Conservation (phyloP, 805 yeast species). For the Metschnikowia cerradonensis region DNA sequence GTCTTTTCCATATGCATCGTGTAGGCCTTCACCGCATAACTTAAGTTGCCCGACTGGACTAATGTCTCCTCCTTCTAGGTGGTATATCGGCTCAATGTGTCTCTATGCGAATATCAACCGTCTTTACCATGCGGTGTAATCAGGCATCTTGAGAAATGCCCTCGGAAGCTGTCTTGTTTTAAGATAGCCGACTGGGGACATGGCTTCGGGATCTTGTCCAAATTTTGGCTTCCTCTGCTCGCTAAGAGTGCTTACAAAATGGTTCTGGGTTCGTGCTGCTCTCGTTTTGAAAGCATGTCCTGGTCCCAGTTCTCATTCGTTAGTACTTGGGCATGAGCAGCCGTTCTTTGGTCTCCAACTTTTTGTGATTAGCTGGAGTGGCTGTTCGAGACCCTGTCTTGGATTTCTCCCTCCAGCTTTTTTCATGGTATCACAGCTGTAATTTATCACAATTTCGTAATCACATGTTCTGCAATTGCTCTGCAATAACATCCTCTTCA, state of each 20-base stretch:
- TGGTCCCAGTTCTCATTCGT: background rate
- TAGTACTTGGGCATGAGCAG: slow-evolving; percentile 2
- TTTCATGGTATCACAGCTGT: slow-evolving; percentile 10
- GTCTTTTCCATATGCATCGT: background rate
- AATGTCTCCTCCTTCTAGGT: slow-evolving; percentile 21
- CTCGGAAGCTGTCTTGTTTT: background rate
- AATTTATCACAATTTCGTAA: background rate
- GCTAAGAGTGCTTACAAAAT: background rate
- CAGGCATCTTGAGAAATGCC: background rate
- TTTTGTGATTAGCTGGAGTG: background rate
- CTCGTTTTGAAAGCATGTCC: slow-evolving; percentile 12
- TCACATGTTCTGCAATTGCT: slow-evolving; percentile 17
- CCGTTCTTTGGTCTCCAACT: slow-evolving; percentile 1
- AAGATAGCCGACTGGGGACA: background rate
- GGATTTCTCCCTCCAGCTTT: background rate
- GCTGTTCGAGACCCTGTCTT: background rate
- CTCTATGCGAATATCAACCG: slow-evolving; percentile 40
- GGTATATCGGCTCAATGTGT: slow-evolving; percentile 47
- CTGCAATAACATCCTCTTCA: slow-evolving; percentile 27
- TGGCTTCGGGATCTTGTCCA: background rate
- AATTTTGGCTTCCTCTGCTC: background rate
- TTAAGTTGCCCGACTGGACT: slow-evolving; percentile 43
- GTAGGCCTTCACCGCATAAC: slow-evolving; percentile 30
- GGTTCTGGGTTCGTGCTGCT: background rate
- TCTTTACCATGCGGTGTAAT: slow-evolving; percentile 4